Percentiles rank a stretch among this genome's conserved stretches.
Evolutionary conservation across 1,284 basidiomycete genomes (phyloP).

Genomic region (Trametes versicolor): DNA sequence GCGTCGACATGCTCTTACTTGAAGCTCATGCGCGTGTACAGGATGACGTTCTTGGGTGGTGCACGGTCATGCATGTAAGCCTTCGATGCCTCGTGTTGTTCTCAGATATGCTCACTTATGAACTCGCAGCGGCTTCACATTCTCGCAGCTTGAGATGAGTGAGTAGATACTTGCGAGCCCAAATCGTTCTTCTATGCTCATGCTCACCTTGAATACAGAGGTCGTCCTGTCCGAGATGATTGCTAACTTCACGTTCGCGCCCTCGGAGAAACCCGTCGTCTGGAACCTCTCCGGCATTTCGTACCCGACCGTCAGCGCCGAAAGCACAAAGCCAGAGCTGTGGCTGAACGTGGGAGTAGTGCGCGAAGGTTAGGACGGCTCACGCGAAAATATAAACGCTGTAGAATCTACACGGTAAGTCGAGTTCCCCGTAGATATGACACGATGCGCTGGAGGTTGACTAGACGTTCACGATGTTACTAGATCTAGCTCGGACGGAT

Average conservation of each 20-base stretch:
- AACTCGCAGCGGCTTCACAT: slow-evolving; percentile 42
- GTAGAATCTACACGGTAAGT: too few species aligned
- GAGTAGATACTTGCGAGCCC: slow-evolving; percentile 16
- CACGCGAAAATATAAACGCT: too few species aligned
- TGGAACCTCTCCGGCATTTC: slow-evolving; percentile 30
- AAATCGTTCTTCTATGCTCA: slow-evolving; percentile 32
- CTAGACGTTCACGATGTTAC: too few species aligned
- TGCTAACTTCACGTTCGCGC: slow-evolving; percentile 26
- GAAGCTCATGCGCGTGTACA: slow-evolving; percentile 28
- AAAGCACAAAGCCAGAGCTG: slow-evolving; percentile 34
- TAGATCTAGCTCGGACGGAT: too few species aligned
- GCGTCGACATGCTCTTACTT: background rate
- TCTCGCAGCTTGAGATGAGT: slow-evolving; percentile 49
- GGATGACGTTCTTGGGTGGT: slow-evolving; percentile 48
- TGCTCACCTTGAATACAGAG: slow-evolving; percentile 7
- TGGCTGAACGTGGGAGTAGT: slow-evolving; percentile 25
- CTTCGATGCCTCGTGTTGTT: background rate
- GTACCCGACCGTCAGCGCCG: slow-evolving; percentile 34
- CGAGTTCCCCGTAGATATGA: too few species aligned
- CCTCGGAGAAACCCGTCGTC: slow-evolving; percentile 23
- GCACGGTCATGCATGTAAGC: slow-evolving; percentile 46
- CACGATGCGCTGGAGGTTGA: too few species aligned
- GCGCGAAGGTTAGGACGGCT: too few species aligned
- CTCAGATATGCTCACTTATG: too few species aligned
- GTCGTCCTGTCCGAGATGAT: slow-evolving; percentile 28